Evolutionary conservation across 495 filamentous ascomycete genomes (phyloP), one percentile per base, ranked within the genome.

Genomic region (Podospora fimiseda): DNA sequence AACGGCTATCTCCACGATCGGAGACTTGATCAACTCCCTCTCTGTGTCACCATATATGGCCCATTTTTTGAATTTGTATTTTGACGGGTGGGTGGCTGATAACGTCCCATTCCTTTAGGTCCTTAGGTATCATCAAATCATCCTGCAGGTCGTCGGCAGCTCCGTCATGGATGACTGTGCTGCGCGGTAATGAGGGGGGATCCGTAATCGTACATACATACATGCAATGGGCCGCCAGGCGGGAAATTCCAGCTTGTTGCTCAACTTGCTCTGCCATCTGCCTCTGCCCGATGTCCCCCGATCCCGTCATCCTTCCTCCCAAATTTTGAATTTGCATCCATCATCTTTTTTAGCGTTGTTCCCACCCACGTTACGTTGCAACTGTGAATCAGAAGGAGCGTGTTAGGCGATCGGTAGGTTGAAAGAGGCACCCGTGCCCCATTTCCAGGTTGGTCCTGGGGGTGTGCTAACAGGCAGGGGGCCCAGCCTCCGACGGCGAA

Each of bases 1-100:
- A 45, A 52, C 56, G 51, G 60, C 53, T 53, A 57, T 57, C 60
- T 62, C 60, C 57, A 53, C 54, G 37, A 48, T 55, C 43, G 51
- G 23, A 53, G 38, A 33, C 19, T 49, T 43, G 45, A 36, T 49
- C 46, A 49, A 16, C 27, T 33, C 27, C 19, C 19, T 13, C 14
- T 36, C 9, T 49, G 24, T n/a, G 19, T 36, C 14, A 49, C 46
- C 24, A 16, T 19, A 19, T n/a, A n/a, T n/a, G n/a, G n/a, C n/a
- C n/a, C n/a, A n/a, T n/a, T n/a, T n/a, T n/a, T n/a, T n/a, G n/a
- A n/a, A n/a, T n/a, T n/a, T n/a, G n/a, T n/a, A n/a, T n/a, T n/a
- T n/a, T n/a, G n/a, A n/a, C n/a, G n/a, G n/a, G n/a, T n/a, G 27
- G 27, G 27, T 33, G 6, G 27, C 27, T 33, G 5, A 33, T 33